These are phyloP conservation scores for Aristolochia contorta DNA, from an alignment of 164 flowering plant genomes.

Conservation along the genomic window DNA sequence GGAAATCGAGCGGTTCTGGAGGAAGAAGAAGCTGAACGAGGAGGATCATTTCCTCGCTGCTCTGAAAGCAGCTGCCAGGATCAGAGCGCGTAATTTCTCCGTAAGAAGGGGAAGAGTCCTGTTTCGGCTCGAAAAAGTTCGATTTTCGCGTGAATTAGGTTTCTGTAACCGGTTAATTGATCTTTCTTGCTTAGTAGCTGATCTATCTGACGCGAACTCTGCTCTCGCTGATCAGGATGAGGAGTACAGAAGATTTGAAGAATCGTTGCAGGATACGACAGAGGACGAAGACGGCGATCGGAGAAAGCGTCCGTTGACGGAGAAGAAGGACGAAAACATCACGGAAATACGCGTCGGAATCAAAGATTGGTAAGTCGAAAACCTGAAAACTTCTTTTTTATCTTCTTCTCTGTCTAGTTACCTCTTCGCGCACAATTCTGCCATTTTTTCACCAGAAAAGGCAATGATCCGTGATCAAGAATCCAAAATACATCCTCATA, in stretches of 20 bases:
- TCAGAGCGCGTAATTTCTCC: conserved; percentile 46
- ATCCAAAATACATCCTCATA: too few species aligned
- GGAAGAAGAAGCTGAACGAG: conserved; percentile 47
- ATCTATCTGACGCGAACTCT: not conserved
- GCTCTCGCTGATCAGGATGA: conserved; percentile 31
- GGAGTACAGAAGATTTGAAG: conserved; percentile 46
- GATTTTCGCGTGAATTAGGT: not conserved
- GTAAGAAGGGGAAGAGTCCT: conserved; percentile 20
- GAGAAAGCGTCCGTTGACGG: conserved; percentile 6
- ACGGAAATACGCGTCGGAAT: conserved; percentile 54
- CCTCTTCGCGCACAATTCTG: too few species aligned
- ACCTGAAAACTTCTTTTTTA: too few species aligned
- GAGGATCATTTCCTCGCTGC: conserved; percentile 75
- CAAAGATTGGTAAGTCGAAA: conserved; percentile 48
- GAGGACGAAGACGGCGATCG: conserved; percentile 12
- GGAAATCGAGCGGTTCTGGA: conserved; percentile 70
- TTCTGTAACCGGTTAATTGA: not conserved
- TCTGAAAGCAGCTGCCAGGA: conserved; percentile 69
- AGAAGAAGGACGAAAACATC: conserved; percentile 5
- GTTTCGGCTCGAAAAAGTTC: too few species aligned
- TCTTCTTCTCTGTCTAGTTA: too few species aligned
- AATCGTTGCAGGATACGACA: conserved; percentile 18
- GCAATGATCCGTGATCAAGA: too few species aligned
- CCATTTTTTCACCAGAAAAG: too few species aligned
- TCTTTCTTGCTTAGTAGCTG: not conserved